A percentile compares a stretch with the other conserved stretches of the same genome.
These are phyloP conservation scores for Vachellia pachyceras DNA, from an alignment of 306 rosid species.

Conservation along the genomic window DNA sequence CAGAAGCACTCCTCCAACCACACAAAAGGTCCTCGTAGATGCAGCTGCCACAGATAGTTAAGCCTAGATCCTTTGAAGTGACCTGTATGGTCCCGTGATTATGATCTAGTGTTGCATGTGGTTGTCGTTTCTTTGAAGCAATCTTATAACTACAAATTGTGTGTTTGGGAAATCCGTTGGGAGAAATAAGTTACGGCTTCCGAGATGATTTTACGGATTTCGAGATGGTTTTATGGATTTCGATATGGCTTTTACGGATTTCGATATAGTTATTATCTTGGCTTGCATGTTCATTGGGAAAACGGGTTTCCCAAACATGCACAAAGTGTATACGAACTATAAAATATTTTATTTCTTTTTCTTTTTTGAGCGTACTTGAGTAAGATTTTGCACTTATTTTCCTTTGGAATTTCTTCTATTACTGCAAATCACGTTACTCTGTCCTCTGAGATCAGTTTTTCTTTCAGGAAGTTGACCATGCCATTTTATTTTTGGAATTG, in stretches of 20 bases:
- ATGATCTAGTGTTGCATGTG: constrained; percentile 16
- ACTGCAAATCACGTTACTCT: constrained; percentile 27
- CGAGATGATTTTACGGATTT: no score
- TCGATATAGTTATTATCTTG: no score
- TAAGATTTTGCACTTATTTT: constrained; percentile 13
- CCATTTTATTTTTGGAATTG: constrained; percentile 19
- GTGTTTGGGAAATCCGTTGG: no score
- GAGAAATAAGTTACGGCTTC: no score
- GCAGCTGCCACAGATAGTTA: constrained; percentile 16
- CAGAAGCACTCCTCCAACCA: background rate
- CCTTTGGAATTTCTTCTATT: background rate
- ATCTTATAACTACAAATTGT: background rate
- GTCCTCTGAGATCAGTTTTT: constrained; percentile 24
- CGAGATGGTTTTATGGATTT: no score
- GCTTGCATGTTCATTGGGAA: no score
- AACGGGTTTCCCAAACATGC: no score
- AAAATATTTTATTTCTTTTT: background rate
- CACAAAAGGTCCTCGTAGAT: constrained; percentile 4
- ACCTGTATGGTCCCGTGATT: background rate
- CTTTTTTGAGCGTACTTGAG: constrained; percentile 19
- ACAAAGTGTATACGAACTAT: background rate
- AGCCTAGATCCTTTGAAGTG: constrained; percentile 5
- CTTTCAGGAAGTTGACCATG: background rate
- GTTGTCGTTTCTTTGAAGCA: constrained; percentile 7
- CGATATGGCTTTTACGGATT: no score